Evolutionary conservation across 225 moss, liverwort and hornwort genomes (phyloP).

Genomic region (Anthoceros angustus): DNA sequence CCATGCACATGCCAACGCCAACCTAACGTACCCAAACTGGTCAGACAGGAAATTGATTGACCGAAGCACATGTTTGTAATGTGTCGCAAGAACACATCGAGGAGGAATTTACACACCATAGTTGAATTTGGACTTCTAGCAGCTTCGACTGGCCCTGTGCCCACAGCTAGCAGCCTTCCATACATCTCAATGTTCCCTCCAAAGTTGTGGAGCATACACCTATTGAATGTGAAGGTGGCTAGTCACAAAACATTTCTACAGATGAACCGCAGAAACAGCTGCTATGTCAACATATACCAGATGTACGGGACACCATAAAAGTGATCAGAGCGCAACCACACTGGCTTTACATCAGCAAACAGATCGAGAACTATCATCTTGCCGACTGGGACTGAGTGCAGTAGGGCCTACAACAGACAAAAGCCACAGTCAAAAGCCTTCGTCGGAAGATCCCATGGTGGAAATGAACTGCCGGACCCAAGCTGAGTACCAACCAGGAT

Average conservation of each 20-base stretch:
- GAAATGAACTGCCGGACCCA: too few relatives aligned
- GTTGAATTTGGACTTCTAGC: constrained; percentile 57
- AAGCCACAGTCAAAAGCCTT: too few relatives aligned
- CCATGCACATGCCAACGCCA: constrained; percentile 93
- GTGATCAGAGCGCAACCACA: constrained; percentile 67
- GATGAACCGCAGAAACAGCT: background rate
- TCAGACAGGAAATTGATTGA: background rate
- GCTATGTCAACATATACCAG: constrained; percentile 26
- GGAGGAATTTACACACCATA: constrained; percentile 27
- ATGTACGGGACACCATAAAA: constrained; percentile 90
- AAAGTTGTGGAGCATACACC: constrained; percentile 97
- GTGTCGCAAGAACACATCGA: background rate
- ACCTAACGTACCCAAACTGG: constrained; percentile 25
- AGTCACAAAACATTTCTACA: background rate
- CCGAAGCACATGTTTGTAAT: background rate
- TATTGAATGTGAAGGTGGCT: constrained; percentile 1
- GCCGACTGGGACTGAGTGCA: constrained; percentile 73
- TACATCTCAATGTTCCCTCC: constrained; percentile 93
- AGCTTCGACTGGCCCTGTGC: constrained; percentile 57
- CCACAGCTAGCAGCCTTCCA: constrained; percentile 56
- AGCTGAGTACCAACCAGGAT: constrained; percentile 33
- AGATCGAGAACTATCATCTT: constrained; percentile 87
- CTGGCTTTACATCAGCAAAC: constrained; percentile 76
- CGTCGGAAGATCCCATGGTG: too few relatives aligned
- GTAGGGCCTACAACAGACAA: constrained; percentile 38